Evolutionary conservation across 768 basidiomycete species (phyloP), one percentile per base, ranked within the genome.

Genomic region (Rhizopogon vulgaris): DNA sequence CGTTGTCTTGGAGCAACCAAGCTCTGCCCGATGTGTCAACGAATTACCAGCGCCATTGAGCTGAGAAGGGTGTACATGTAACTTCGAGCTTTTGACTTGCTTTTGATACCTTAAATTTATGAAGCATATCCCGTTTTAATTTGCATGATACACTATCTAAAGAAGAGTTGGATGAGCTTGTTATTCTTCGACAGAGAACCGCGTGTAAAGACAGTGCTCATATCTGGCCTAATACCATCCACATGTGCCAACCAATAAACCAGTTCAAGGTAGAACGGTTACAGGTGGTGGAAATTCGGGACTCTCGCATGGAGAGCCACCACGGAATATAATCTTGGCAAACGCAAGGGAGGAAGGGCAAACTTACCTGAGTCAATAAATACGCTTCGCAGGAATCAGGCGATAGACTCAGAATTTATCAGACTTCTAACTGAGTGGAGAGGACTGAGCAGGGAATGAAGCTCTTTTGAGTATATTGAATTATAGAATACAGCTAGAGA

Each of bases 161-260:
- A 22, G 22, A 22, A 22, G 22, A 22, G 3, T 22, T 22, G 22
- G 32, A 15, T 46, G 14, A 46, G 45, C 45, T 9, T 34, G 32
- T 9, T 9, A 34, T 14, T 46, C 30, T 34, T 22, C 14, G 15
- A 24, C 15, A 46, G 14, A 24, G 18, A 24, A 5, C 14, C 9
- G 14, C 32, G 53, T 55, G 48, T 54, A 38, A 54, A 52, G 53
- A 34, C 51, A 54, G 61, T 39, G 72, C 71, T 91, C 88, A 91
- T 84, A 89, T 90, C 89, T 91, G 89, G 89, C 89, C 89, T 90
- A 75, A 77, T 78, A 77, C 63, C 69, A 64, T 90, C 87, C 67
- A 73, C 87, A 87, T 58, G 22, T 60, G 56, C 58, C 45, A 49
- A 60, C 52, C 28, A 52, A 62, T 74, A 81, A 84, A 84, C 83